Evolutionary conservation across 495 filamentous ascomycete species (phyloP).

Genomic region (Antarctomyces pellizariae): DNA sequence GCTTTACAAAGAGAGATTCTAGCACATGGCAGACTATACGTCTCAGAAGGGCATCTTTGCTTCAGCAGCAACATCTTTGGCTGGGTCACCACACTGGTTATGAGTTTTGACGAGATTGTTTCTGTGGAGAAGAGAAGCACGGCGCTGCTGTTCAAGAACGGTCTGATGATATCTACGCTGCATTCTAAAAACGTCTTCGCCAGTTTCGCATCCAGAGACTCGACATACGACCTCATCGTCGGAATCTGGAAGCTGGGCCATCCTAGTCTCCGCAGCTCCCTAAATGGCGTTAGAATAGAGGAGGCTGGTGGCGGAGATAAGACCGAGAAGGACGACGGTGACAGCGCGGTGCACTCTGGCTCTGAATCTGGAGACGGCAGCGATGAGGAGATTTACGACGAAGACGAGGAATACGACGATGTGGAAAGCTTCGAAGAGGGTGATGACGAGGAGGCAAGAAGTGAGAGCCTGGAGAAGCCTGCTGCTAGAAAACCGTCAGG

Average conservation of each 20-base stretch:
- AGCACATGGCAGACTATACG: constrained; percentile 78
- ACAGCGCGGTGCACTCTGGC: constrained; percentile 17
- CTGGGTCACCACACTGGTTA: constrained; percentile 91
- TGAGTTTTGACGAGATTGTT: constrained; percentile 94
- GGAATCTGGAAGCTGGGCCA: constrained; percentile 97
- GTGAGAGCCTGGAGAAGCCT: constrained; percentile 31
- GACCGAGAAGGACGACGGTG: constrained; percentile 56
- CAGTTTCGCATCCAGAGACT: constrained; percentile 80
- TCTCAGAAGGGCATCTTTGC: constrained; percentile 92
- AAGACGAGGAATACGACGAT: constrained; percentile 47
- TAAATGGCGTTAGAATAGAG: constrained; percentile 65
- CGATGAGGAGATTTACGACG: constrained; percentile 48
- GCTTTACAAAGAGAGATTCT: constrained; percentile 91
- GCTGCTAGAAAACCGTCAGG: constrained; percentile 44
- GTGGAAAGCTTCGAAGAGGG: constrained; percentile 32
- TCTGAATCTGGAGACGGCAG: constrained; percentile 37
- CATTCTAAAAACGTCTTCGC: constrained; percentile 92
- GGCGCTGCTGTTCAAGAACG: constrained; percentile 89
- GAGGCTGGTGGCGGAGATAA: constrained; percentile 66
- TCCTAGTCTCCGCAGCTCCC: constrained; percentile 64
- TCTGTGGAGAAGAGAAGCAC: constrained; percentile 93
- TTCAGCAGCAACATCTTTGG: constrained; percentile 98
- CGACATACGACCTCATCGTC: constrained; percentile 89
- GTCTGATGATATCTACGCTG: constrained; percentile 84
- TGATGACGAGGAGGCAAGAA: constrained; percentile 35